Evolutionary conservation across 2,329 filamentous ascomycete species (phyloP), one percentile per base, ranked within the genome.

Genomic region (Diaporthe ampelina): DNA sequence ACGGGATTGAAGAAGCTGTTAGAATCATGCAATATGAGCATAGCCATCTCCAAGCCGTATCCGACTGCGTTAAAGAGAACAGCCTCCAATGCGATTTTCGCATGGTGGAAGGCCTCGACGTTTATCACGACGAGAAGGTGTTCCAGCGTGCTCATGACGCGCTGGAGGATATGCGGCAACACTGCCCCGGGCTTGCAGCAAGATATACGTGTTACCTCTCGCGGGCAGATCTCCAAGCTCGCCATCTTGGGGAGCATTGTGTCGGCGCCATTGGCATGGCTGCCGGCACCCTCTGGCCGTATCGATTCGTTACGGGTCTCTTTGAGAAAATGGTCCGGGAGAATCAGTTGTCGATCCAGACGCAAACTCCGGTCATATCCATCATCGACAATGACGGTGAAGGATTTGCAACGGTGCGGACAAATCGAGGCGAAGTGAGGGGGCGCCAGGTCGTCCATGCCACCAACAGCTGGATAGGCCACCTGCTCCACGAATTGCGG

Each of bases 11-110:
- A 37, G 32, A 58, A 58, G 56, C 56, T 9, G 29, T 58, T 29
- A 29, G 29, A 32, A 58, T 58, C 56, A 58, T 58, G 32, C 29
- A 58, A 3, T 58, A 58, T n/a, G 56, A 58, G 32, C 56, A 58
- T 11, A 58, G 56, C 56, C 56, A 35, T 35, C 56, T 37, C 29
- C 56, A 58, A 35, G 56, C 56, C 0, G 17, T 58, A 8, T 35
- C 56, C 15, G 32, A 32, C 3, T 58, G 56, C 32, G 29, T 21
- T 1, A n/a, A 58, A 58, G 17, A 58, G 56, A n/a, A 58, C 29
- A n/a, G 35, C 19, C 17, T 58, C 19, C 17, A 35, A 21, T 58
- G 56, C 4, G 56, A 37, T n/a, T 37, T 58, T 5, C 56, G 32
- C 29, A 35, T n/a, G 17, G 56, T 58, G 29, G 56, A 58, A n/a